Conservation (phyloP, 2,329 filamentous ascomycete species). For the Colletotrichum sp. region DNA sequence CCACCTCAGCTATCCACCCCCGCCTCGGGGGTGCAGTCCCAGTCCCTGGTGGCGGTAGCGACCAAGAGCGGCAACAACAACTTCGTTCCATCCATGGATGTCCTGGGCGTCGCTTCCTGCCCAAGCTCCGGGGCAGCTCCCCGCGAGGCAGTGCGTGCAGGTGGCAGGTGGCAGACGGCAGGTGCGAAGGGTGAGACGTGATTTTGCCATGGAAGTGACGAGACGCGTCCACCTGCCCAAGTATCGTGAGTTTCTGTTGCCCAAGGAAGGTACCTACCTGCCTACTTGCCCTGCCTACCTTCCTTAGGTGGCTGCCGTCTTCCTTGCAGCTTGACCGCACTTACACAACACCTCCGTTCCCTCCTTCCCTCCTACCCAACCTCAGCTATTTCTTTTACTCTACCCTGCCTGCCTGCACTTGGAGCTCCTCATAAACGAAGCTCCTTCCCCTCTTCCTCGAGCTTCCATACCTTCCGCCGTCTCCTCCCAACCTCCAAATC, state of each 20-base stretch:
- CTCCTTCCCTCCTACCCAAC: background rate
- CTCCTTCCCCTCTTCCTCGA: background rate
- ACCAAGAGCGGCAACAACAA: background rate
- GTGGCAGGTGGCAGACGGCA: background rate
- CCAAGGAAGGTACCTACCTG: background rate
- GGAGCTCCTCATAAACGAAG: background rate
- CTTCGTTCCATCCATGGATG: background rate
- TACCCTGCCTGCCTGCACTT: background rate
- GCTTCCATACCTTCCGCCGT: background rate
- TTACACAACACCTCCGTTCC: background rate
- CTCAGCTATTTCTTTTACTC: background rate
- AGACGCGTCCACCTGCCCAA: constrained; percentile 5
- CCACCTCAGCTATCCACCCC: background rate
- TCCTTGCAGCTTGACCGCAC: background rate
- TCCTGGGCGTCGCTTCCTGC: background rate
- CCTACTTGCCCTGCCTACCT: background rate
- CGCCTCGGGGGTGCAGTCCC: constrained; percentile 4
- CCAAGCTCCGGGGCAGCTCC: constrained; percentile 8
- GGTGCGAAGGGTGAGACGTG: background rate
- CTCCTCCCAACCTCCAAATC: background rate
- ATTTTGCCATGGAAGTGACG: background rate
- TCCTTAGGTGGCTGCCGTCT: background rate
- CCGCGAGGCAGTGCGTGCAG: constrained; percentile 13
- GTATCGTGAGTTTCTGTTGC: constrained; percentile 3
- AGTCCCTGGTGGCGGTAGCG: background rate